Base-by-base conservation (phyloP, 1,139 yeast species). In the Debaryomyces fabryi region DNA sequence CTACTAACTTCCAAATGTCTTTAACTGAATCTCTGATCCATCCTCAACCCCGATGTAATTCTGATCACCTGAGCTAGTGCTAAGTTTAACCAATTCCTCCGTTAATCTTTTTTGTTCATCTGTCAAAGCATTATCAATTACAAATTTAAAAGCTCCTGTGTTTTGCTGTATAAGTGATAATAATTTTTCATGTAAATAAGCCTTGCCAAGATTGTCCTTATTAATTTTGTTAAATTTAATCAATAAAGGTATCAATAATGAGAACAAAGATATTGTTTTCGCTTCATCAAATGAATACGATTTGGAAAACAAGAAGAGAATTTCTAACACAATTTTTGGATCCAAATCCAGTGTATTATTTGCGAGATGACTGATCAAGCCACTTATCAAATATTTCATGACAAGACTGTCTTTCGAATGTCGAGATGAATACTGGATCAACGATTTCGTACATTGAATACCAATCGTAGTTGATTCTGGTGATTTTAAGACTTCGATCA, bases 361-460 rank as follows among this genome's bases (percentile, higher is more conserved):
- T 12, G 60, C 59, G 40, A 72, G 53, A 6, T 56, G 45, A 15
- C 57, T 59, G 15, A 72, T 56, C n/a, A 72, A 52, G 9, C 52
- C 54, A 13, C 56, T 48, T 8, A 83, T 58, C 48, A 82, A 64
- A 33, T 58, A 52, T 39, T 65, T 65, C 44, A 77, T 52, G 5
- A 71, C 63, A 15, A 53, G 63, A 49, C 54, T 63, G 57, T 52
- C 69, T 55, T 42, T 64, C 38, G 40, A 55, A 6, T 50, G 50
- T 32, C 58, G 64, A 13, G 63, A 59, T 2, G 75, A 66, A 15
- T 78, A 64, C 20, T 72, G 74, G 36, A 87, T 72, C 53, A 86
- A 71, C 0, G 85, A 73, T 49, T 78, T 81, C 37, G 86, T 69
- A 43, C 90, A 80, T 53, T 82, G 87, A 5, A 83, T 68, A 1